phyloP scores from a whole-genome alignment of 2,329 filamentous ascomycete genomes.

The Ceratocystis ficicola region DNA sequence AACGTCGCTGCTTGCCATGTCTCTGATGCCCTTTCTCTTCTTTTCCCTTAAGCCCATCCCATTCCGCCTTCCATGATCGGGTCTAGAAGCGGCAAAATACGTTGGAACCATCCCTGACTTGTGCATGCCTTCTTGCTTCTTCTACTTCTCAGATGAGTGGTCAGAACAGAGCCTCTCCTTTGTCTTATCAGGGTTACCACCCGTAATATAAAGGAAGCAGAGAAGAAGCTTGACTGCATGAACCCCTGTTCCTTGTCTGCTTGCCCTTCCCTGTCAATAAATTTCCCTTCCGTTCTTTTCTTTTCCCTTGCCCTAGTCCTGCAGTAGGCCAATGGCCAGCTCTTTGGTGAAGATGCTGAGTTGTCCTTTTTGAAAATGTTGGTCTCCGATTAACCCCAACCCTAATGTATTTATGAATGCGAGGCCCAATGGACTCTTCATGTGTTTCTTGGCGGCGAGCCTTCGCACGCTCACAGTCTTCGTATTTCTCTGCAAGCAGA shows the following conservation, averaged over 20 bases:
- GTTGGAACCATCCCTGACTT: neutral
- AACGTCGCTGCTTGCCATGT: neutral
- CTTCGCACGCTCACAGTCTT: neutral
- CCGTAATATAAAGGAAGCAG: neutral
- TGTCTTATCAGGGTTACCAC: slow-evolving; percentile 22
- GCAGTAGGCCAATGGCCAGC: neutral
- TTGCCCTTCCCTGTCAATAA: neutral
- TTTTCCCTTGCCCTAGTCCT: neutral
- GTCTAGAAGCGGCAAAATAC: slow-evolving; percentile 19
- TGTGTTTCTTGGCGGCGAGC: neutral
- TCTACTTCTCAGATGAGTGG: neutral
- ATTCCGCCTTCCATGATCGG: slow-evolving; percentile 1
- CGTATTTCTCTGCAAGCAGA: neutral
- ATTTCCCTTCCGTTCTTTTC: no score
- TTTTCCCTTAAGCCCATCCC: neutral
- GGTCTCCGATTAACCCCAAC: slow-evolving; percentile 5
- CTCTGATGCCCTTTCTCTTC: neutral
- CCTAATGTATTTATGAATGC: neutral
- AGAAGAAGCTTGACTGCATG: neutral
- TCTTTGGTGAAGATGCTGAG: slow-evolving; percentile 8
- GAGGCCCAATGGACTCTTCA: neutral
- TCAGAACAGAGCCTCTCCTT: neutral
- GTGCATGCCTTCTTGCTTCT: neutral
- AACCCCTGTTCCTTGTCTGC: neutral
- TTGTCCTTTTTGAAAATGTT: slow-evolving; percentile 11